These are phyloP conservation scores for Boletales sp. DNA, from an alignment of 768 basidiomycete genomes.

Conservation along the genomic window DNA sequence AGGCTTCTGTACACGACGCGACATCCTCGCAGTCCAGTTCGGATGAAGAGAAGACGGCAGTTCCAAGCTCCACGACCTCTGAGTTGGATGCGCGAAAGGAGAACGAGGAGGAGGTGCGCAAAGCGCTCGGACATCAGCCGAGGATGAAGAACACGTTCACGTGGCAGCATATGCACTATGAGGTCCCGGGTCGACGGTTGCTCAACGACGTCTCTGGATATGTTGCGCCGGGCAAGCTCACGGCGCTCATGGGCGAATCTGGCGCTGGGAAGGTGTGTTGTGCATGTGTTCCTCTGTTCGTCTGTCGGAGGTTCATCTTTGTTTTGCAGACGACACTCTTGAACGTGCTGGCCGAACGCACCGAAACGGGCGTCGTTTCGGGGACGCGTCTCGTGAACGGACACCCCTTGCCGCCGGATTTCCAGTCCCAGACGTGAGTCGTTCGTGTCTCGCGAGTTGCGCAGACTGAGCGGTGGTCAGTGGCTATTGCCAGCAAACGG, in stretches of 20 bases:
- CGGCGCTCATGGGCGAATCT: conserved; percentile 71
- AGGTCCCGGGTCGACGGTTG: conserved; percentile 54
- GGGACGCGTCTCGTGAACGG: conserved; percentile 47
- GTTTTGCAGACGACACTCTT: conserved; percentile 42
- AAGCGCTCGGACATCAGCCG: conserved; percentile 34
- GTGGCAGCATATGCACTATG: conserved; percentile 71
- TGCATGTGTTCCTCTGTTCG: no score
- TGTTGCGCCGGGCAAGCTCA: conserved; percentile 77
- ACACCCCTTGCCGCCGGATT: conserved; percentile 42
- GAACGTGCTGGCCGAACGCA: conserved; percentile 44
- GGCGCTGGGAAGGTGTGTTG: conserved; percentile 43
- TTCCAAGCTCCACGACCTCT: background rate
- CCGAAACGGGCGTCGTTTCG: conserved; percentile 34
- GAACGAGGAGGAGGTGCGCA: conserved; percentile 19
- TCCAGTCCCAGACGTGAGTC: conserved; percentile 51
- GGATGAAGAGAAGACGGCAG: conserved; percentile 25
- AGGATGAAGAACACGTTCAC: conserved; percentile 63
- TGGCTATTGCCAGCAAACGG: conserved; percentile 86
- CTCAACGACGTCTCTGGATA: conserved; percentile 76
- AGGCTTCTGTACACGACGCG: conserved; percentile 8
- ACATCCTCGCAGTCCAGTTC: background rate
- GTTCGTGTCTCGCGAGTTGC: background rate
- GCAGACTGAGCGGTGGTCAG: conserved; percentile 27
- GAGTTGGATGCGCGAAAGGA: conserved; percentile 5
- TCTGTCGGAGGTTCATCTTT: background rate